These are phyloP conservation scores for Plasmodium vinckei DNA, from an alignment of 169 alveolate genomes.

Conservation along the genomic window DNA sequence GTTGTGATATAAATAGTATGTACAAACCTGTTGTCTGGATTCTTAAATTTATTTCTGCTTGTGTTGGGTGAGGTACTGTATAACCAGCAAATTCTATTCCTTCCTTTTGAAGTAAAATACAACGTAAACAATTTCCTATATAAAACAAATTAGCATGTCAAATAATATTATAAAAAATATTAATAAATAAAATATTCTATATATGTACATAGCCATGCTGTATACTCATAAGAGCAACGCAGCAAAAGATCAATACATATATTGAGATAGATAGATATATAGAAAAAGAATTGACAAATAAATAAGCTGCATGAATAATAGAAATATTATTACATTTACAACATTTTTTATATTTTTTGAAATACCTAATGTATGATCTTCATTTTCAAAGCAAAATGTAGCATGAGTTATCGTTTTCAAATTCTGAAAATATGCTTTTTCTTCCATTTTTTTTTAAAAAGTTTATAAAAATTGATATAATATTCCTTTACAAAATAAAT, in stretches of 20 bases:
- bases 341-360: constrained; percentile 6
- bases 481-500: not conserved
- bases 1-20: no score
- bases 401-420: constrained; percentile 66
- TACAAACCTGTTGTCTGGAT: constrained; percentile 88
- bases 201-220: not conserved
- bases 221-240: not conserved
- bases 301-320: not conserved
- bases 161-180: not conserved
- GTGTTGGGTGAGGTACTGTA: constrained; percentile 91
- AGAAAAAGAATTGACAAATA: not conserved
- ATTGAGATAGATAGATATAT: not conserved
- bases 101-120: constrained; percentile 84
- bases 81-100: constrained; percentile 90
- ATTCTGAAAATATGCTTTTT: constrained; percentile 41
- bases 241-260: not conserved
- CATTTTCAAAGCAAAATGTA: constrained; percentile 87
- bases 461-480: not conserved
- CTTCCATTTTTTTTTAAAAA: constrained; percentile 34
- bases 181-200: not conserved
- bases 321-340: no score
- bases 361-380: constrained; percentile 88
- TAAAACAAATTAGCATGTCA: not conserved
- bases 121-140: constrained; percentile 83
- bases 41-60: constrained; percentile 86